Percentiles rank a stretch among this genome's conserved stretches.
Conservation (phyloP, 2,329 filamentous ascomycete genomes). For the Colletotrichum incanum region DNA sequence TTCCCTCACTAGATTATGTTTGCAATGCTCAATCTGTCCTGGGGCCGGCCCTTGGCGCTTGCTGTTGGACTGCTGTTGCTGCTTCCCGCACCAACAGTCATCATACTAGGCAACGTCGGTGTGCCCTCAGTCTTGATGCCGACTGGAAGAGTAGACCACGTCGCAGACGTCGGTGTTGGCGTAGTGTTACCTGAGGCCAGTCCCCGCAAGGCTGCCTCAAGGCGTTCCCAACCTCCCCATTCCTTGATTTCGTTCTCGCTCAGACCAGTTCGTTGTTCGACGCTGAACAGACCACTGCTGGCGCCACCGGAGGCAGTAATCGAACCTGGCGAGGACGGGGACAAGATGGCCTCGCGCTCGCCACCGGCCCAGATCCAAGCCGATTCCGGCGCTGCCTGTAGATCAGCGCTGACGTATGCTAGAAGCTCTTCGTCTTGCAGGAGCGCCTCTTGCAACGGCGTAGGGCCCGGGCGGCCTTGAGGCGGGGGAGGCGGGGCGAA, state of each 20-base stretch:
- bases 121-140: constrained; percentile 55
- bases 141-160: constrained; percentile 53
- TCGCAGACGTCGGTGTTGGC: constrained; percentile 52
- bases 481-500: constrained; percentile 48
- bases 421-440: constrained; percentile 87
- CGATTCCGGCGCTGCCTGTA: constrained; percentile 83
- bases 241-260: constrained; percentile 73
- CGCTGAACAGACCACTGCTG: constrained; percentile 60
- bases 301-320: constrained; percentile 45
- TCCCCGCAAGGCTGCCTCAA: constrained; percentile 68
- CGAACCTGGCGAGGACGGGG: constrained; percentile 40
- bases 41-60: constrained; percentile 46
- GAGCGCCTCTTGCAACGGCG: constrained; percentile 55
- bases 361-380: constrained; percentile 87
- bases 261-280: constrained; percentile 66
- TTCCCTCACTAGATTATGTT: constrained; percentile 58
- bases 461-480: constrained; percentile 45
- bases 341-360: constrained; percentile 61
- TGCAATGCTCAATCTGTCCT: constrained; percentile 59
- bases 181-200: constrained; percentile 48
- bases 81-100: constrained; percentile 45
- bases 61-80: constrained; percentile 49
- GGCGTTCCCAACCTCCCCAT: constrained; percentile 86
- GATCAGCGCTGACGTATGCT: constrained; percentile 87
- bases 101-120: constrained; percentile 46